Percentiles rank a stretch among this genome's conserved stretches.
phyloP scores from a whole-genome alignment of 1,139 yeast species.

The Hyphopichia buzzinii region DNA sequence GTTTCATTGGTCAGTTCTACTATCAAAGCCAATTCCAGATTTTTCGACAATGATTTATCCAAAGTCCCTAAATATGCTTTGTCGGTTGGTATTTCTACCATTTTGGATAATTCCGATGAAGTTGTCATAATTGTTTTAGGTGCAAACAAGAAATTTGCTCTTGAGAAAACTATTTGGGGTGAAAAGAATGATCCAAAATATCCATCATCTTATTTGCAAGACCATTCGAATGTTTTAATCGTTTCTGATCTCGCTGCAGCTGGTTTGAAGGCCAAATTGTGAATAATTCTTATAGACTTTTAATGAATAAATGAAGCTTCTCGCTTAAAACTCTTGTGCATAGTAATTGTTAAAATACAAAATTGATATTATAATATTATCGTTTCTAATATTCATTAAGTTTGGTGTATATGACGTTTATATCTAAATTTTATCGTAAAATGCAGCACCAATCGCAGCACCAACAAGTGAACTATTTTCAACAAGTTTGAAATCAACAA shows the following conservation, averaged over 20 bases:
- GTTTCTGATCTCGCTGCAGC: slow-evolving; percentile 49
- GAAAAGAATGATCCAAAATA: slow-evolving; percentile 31
- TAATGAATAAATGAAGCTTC: too few relatives aligned
- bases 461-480: slow-evolving; percentile 47
- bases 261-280: slow-evolving; percentile 33
- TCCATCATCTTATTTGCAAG: slow-evolving; percentile 50
- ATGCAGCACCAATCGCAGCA: slow-evolving; percentile 51
- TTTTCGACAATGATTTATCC: slow-evolving; percentile 45
- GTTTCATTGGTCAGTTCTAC: slow-evolving; percentile 53
- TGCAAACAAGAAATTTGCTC: slow-evolving; percentile 39
- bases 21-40: slow-evolving; percentile 56
- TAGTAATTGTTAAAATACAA: too few relatives aligned
- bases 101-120: slow-evolving; percentile 56
- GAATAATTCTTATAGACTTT: slow-evolving; percentile 4
- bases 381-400: too few relatives aligned
- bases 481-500: slow-evolving; percentile 39
- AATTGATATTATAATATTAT: too few relatives aligned
- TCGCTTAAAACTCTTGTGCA: too few relatives aligned
- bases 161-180: slow-evolving; percentile 42
- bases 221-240: slow-evolving; percentile 42
- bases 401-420: too few relatives aligned
- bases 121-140: slow-evolving; percentile 51
- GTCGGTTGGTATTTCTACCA: slow-evolving; percentile 63
- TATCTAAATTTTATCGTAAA: not conserved
- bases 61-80: slow-evolving; percentile 56